These are phyloP conservation scores for Leptodermis oblonga DNA, from an alignment of 257 asterid species.

Conservation along the genomic window DNA sequence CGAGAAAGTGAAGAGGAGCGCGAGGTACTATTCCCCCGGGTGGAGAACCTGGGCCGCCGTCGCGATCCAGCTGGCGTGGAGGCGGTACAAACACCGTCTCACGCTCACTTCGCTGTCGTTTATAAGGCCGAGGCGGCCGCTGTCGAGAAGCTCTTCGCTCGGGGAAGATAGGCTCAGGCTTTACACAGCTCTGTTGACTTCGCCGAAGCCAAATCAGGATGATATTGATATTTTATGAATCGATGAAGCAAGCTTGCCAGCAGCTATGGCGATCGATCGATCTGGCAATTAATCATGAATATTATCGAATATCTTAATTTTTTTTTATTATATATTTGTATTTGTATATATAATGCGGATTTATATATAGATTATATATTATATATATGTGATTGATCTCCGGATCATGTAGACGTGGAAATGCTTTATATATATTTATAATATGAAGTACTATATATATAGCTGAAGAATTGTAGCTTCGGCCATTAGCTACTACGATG, in stretches of 20 bases:
- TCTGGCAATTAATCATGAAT: background rate
- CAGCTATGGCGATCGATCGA: too few relatives aligned
- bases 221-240: slow-evolving; percentile 65
- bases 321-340: background rate
- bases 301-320: background rate
- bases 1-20: slow-evolving; percentile 87
- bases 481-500: background rate
- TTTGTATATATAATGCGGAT: background rate
- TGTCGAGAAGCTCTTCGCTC: slow-evolving; percentile 77
- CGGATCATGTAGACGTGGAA: background rate
- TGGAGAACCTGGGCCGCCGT: slow-evolving; percentile 99
- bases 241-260: too few relatives aligned
- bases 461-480: background rate
- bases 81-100: slow-evolving; percentile 69
- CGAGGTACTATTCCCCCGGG: slow-evolving; percentile 91
- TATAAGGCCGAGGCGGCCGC: slow-evolving; percentile 78
- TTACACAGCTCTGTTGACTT: slow-evolving; percentile 76
- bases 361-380: background rate
- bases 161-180: slow-evolving; percentile 92
- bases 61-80: slow-evolving; percentile 93
- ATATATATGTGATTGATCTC: too few relatives aligned
- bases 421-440: background rate
- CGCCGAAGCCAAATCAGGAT: slow-evolving; percentile 95
- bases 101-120: slow-evolving; percentile 80
- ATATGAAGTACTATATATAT: background rate